Evolutionary conservation across 1,139 yeast genomes (phyloP).

Genomic region (Sugiyamaella neomexicana): DNA sequence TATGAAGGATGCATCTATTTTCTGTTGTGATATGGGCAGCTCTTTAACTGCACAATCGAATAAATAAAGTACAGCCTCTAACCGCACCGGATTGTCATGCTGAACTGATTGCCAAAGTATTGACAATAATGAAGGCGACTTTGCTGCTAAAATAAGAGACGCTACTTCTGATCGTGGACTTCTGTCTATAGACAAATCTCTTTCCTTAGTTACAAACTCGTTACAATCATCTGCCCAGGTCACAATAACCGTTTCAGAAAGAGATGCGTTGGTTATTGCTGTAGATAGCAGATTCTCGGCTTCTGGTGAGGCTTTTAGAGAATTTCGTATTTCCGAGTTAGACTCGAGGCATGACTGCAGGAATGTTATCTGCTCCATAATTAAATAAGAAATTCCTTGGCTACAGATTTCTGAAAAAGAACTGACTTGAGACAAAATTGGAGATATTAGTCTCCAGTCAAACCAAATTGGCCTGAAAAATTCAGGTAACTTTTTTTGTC

Average conservation of each 20-base stretch:
- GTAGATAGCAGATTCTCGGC: conserved; percentile 1
- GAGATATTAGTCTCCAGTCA: conserved; percentile 5
- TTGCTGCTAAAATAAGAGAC: conserved; percentile 21
- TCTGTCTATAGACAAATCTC: conserved; percentile 47
- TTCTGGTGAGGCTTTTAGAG: not conserved
- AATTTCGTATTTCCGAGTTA: not conserved
- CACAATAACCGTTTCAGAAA: conserved; percentile 3
- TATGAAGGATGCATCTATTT: conserved; percentile 8
- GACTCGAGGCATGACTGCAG: conserved; percentile 14
- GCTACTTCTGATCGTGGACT: conserved; percentile 26
- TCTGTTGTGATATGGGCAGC: conserved; percentile 16
- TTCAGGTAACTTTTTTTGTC: not conserved
- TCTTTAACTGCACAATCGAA: conserved; percentile 18
- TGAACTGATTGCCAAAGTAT: conserved; percentile 8
- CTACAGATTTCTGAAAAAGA: not conserved
- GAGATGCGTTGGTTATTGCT: conserved; percentile 1
- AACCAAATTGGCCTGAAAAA: conserved; percentile 8
- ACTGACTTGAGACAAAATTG: not conserved
- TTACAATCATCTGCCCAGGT: conserved; percentile 55
- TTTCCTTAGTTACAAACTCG: conserved; percentile 66
- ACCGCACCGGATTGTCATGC: not conserved
- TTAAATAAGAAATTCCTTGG: conserved; percentile 5
- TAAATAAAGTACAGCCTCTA: conserved; percentile 19
- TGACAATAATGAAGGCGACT: conserved; percentile 18
- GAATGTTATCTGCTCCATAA: conserved; percentile 11